Base-by-base conservation (phyloP, 1,139 yeast genomes). In the Yamadazyma diospyri region DNA sequence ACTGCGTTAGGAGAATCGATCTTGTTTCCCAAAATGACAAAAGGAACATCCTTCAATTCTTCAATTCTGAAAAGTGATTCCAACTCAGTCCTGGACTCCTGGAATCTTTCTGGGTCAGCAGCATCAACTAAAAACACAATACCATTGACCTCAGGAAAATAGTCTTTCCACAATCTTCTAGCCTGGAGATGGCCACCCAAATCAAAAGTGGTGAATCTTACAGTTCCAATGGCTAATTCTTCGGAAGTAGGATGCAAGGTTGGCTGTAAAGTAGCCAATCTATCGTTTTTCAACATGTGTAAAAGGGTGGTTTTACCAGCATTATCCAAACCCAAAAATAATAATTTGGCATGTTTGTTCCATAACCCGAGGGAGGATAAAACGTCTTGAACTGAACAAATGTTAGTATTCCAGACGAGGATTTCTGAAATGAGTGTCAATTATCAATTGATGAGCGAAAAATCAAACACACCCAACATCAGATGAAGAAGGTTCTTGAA, bases 121-220 rank as follows among this genome's bases (percentile, higher is more conserved):
- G 96, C 94, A 59, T 92, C 99, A 26, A 92, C 97, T 42, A 94
- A 73, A 64, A 86, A 94, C 18, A 92, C 97, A 50, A 92, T 92
- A 34, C 97, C 98, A 61, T 88, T 85, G 36, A 92, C 98, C 64
- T 92, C 98, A 36, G 98, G 99, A 81, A 94, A 92, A 63, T 92
- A 92, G 61, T 92, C 97, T 61, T 88, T 89, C 99, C 99, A 92
- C 57, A 92, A 79, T 67, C 98, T 87, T 69, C 99, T 89, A 30
- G 98, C 98, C 66, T 89, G 97, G 59, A 78, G 82, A 70, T 92
- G 98, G 27, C 99, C 99, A 61, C 99, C 99, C 53, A 92, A 75
- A 63, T 92, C 99, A 52, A 92, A 92, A 25, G 98, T 94, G 41
- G 99, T 92, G 74, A 92, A 92, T 61, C 92, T 83, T 44, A 92